Conservation (phyloP, 257 asterid species). For the Forsythia suspensa region DNA sequence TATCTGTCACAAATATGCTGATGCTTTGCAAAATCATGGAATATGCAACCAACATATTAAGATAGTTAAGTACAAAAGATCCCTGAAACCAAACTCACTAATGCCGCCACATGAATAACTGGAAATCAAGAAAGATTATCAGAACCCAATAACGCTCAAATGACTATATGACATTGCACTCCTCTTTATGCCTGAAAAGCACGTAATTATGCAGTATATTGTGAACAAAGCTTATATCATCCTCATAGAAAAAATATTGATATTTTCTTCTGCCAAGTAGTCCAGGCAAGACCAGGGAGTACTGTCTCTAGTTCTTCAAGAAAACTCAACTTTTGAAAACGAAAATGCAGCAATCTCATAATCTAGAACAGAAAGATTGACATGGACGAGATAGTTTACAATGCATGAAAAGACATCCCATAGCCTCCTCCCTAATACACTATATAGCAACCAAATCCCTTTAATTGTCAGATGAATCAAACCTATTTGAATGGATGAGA, state of each 20-base stretch:
- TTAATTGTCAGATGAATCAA: not conserved
- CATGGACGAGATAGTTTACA: not conserved
- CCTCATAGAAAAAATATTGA: not conserved
- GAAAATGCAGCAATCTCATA: not conserved
- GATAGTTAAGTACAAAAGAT: too few relatives aligned
- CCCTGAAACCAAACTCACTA: too few relatives aligned
- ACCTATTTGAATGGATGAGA: not conserved
- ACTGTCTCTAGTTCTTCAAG: not conserved
- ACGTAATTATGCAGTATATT: not conserved
- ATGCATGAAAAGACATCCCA: not conserved
- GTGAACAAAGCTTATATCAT: not conserved
- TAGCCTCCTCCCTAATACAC: not conserved
- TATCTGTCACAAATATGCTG: too few relatives aligned
- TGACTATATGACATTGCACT: not conserved
- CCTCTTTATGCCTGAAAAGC: not conserved
- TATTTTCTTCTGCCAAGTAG: not conserved
- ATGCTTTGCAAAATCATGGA: too few relatives aligned
- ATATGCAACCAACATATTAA: too few relatives aligned
- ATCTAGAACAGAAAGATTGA: not conserved
- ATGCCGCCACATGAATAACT: too few relatives aligned
- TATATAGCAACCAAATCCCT: not conserved
- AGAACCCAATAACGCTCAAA: too few relatives aligned
- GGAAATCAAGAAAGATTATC: too few relatives aligned
- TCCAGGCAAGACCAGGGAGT: not conserved
- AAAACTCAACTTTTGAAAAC: not conserved